Percentiles rank a stretch among this genome's conserved stretches.
Conservation (phyloP, 2,329 filamentous ascomycete genomes). For the Fonsecaea erecta region DNA sequence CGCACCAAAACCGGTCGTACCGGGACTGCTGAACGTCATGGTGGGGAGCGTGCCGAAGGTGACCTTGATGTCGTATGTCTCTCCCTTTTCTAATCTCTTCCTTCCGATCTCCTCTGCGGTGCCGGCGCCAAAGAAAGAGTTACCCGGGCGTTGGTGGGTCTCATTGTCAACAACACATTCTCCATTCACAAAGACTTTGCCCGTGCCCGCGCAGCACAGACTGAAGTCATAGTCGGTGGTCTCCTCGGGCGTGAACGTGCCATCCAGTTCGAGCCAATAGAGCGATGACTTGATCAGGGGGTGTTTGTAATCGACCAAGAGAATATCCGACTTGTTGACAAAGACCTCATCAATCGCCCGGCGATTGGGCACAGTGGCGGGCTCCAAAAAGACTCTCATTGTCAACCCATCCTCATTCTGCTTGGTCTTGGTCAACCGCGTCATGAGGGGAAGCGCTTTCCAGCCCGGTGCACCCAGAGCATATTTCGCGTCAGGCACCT, state of each 20-base stretch:
- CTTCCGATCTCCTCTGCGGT: conserved; percentile 67
- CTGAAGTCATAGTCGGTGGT: conserved; percentile 68
- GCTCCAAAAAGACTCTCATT: conserved; percentile 67
- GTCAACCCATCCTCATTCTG: conserved; percentile 63
- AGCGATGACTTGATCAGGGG: conserved; percentile 55
- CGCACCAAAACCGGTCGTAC: conserved; percentile 56
- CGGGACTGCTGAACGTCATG: conserved; percentile 58
- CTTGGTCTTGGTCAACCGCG: conserved; percentile 56
- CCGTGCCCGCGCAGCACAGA: conserved; percentile 68
- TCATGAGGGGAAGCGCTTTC: conserved; percentile 65
- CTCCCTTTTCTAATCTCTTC: conserved; percentile 62
- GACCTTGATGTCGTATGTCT: conserved; percentile 63
- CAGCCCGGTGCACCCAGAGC: conserved; percentile 68
- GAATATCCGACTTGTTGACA: conserved; percentile 50
- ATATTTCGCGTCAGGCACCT: conserved; percentile 52
- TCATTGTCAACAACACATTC: conserved; percentile 68
- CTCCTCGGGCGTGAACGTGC: conserved; percentile 63
- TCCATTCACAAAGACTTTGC: conserved; percentile 67
- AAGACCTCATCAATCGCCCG: conserved; percentile 58
- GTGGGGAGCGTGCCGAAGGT: conserved; percentile 65
- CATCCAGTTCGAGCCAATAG: conserved; percentile 67
- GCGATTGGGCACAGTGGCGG: conserved; percentile 55
- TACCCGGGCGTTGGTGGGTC: conserved; percentile 65
- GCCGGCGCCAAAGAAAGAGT: conserved; percentile 68
- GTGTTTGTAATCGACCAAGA: conserved; percentile 61